A percentile compares a stretch with the other conserved stretches of the same genome.
These are phyloP conservation scores for Smallanthus sonchifolius DNA, from an alignment of 129 eudicot genomes.

Conservation along the genomic window DNA sequence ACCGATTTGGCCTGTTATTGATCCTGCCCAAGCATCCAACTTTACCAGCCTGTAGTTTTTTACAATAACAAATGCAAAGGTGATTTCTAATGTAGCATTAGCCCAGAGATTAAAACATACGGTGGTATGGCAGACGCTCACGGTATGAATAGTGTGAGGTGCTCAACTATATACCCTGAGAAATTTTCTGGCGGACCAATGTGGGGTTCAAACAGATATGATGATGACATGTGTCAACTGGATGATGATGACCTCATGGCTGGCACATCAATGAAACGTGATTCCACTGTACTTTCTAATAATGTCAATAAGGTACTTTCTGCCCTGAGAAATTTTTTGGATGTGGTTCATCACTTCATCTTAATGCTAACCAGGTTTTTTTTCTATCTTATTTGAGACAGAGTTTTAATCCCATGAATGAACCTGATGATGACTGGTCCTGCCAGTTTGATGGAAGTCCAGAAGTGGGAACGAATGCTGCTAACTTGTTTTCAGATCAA, in stretches of 20 bases:
- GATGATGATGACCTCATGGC: slow-evolving; percentile 68
- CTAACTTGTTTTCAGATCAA: slow-evolving; percentile 30
- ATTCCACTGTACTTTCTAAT: slow-evolving; percentile 31
- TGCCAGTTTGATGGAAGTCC: slow-evolving; percentile 80
- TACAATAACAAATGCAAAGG: slow-evolving; percentile 11
- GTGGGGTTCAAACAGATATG: slow-evolving; percentile 61
- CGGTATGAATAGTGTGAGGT: slow-evolving; percentile 52
- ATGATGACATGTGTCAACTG: slow-evolving; percentile 94
- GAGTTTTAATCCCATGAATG: slow-evolving; percentile 92
- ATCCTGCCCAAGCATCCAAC: background rate
- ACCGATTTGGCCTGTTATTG: background rate
- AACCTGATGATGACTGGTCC: slow-evolving; percentile 84
- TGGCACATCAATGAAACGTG: slow-evolving; percentile 44
- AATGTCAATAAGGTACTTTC: slow-evolving; percentile 77
- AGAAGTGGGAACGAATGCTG: slow-evolving; percentile 39
- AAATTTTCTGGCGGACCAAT: slow-evolving; percentile 43
- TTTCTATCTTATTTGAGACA: slow-evolving; percentile 18
- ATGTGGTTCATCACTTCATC: background rate
- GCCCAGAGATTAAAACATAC: slow-evolving; percentile 39
- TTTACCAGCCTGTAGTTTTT: background rate
- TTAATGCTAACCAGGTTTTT: slow-evolving; percentile 2
- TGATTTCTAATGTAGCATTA: slow-evolving; percentile 48
- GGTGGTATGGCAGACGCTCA: slow-evolving; percentile 38
- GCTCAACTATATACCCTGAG: slow-evolving; percentile 66
- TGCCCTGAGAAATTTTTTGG: too few relatives aligned